Conservation (phyloP, 108 stramenopile species). For the Mediolabrus comicus region DNA sequence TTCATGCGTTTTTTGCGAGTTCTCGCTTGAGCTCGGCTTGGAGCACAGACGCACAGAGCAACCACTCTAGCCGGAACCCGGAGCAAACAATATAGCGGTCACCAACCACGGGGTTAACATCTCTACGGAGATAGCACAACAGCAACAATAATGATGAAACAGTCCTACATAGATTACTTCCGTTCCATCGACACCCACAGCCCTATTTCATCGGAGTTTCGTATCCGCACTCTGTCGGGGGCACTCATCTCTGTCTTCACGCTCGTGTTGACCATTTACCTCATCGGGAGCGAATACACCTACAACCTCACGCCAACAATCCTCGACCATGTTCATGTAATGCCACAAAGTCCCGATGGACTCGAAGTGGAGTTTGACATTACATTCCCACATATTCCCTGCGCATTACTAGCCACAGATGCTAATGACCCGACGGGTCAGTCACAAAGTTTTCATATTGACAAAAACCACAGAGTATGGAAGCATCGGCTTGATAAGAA, state of each 20-base stretch:
- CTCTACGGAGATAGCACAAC: no score
- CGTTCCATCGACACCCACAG: conserved; percentile 64
- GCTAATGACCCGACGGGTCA: conserved; percentile 91
- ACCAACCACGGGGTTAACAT: no score
- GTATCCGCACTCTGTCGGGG: conserved; percentile 67
- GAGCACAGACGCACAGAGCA: no score
- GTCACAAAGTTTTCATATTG: conserved; percentile 78
- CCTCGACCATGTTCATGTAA: conserved; percentile 80
- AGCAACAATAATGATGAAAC: conserved; percentile 7
- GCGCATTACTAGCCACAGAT: conserved; percentile 82
- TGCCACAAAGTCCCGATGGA: conserved; percentile 73
- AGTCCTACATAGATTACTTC: conserved; percentile 27
- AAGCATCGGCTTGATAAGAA: conserved; percentile 71
- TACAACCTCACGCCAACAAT: conserved; percentile 68
- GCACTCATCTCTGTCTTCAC: conserved; percentile 41
- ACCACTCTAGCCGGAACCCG: no score
- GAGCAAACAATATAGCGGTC: no score
- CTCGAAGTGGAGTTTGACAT: conserved; percentile 92
- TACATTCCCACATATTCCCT: conserved; percentile 79
- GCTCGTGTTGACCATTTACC: conserved; percentile 45
- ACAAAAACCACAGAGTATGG: conserved; percentile 76
- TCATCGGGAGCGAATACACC: conserved; percentile 60
- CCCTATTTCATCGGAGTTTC: conserved; percentile 79
- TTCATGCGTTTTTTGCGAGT: no score
- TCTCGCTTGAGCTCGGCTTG: background rate